Evolutionary conservation across 2,329 filamentous ascomycete species (phyloP).

Genomic region (Exserohilum rostratum): DNA sequence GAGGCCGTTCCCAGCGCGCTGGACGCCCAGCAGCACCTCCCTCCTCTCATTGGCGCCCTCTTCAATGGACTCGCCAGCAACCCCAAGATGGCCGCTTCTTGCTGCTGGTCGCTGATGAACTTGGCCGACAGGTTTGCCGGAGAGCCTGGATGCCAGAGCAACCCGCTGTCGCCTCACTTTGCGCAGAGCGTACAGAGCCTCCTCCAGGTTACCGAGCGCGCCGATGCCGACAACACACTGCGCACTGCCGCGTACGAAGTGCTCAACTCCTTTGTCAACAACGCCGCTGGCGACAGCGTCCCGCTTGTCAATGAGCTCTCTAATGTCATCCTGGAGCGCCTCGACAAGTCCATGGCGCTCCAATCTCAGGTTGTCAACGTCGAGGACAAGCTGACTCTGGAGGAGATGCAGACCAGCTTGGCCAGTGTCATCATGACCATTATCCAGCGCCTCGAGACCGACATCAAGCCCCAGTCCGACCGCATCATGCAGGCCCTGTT

Average conservation of each 20-base stretch:
- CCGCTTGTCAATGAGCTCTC: constrained; percentile 80
- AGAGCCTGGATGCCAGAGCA: constrained; percentile 77
- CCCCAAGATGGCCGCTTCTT: constrained; percentile 96
- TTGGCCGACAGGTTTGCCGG: constrained; percentile 93
- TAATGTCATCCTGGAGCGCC: constrained; percentile 84
- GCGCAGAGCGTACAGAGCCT: constrained; percentile 87
- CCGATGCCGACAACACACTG: constrained; percentile 83
- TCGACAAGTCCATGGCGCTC: constrained; percentile 88
- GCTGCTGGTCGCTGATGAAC: constrained; percentile 99
- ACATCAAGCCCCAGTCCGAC: constrained; percentile 88
- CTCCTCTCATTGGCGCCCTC: constrained; percentile 82
- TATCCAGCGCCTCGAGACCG: constrained; percentile 86
- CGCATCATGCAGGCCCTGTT: constrained; percentile 91
- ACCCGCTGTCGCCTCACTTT: constrained; percentile 90
- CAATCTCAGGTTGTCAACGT: constrained; percentile 94
- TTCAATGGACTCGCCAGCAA: constrained; percentile 90
- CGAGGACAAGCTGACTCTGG: constrained; percentile 92
- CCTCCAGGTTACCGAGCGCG: constrained; percentile 81
- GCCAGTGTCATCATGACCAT: constrained; percentile 91
- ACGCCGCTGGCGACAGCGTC: constrained; percentile 85
- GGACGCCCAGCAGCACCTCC: constrained; percentile 81
- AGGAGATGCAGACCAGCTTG: constrained; percentile 97
- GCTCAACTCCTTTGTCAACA: constrained; percentile 90
- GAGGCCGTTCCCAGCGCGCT: constrained; percentile 92
- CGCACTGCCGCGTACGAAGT: constrained; percentile 97